Conservation (phyloP, 441 rosid species). For the Erodium moschatum region DNA sequence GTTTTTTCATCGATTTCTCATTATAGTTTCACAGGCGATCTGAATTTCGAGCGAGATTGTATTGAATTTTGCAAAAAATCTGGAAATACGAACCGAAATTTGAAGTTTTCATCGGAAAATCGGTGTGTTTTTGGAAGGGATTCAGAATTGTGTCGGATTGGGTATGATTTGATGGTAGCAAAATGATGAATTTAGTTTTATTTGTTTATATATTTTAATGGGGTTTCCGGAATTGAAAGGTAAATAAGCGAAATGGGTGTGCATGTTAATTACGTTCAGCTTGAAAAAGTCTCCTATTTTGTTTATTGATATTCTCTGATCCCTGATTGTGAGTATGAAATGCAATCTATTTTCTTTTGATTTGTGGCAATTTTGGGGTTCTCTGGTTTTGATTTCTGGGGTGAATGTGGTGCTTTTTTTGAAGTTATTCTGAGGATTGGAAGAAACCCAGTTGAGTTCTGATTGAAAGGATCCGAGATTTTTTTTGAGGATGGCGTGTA, state of each 20-base stretch:
- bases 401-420: conserved; percentile 16
- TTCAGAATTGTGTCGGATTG: background rate
- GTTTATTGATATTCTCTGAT: background rate
- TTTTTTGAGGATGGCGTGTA: conserved; percentile 54
- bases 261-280: background rate
- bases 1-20: background rate
- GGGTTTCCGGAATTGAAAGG: background rate
- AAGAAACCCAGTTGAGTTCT: conserved; percentile 15
- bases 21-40: background rate
- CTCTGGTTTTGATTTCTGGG: background rate
- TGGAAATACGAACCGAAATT: no score
- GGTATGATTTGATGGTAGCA: background rate
- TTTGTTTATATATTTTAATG: background rate
- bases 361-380: background rate
- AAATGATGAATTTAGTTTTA: background rate
- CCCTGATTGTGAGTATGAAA: background rate
- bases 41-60: background rate
- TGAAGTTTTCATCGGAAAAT: no score
- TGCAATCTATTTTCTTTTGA: background rate
- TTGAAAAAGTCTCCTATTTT: background rate
- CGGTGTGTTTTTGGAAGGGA: background rate
- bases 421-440: conserved; percentile 29
- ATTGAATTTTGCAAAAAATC: background rate
- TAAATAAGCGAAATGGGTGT: background rate
- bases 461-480: conserved; percentile 2